Conservation (phyloP, 2,329 filamentous ascomycete genomes). For the Zarea fungicola region DNA sequence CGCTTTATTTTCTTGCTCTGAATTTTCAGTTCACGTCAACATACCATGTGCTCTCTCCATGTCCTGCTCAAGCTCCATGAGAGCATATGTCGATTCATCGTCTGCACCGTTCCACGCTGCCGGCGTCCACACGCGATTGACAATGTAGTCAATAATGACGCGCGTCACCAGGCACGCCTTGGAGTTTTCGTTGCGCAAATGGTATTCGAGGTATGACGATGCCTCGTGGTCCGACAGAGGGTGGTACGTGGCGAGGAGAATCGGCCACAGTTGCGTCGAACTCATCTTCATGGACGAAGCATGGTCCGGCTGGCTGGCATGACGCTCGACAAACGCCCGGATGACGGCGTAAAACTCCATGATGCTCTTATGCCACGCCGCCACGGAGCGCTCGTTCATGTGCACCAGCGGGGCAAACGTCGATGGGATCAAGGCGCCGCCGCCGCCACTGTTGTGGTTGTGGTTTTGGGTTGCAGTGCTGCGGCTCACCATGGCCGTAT, state of each 20-base stretch:
- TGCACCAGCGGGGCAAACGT: slow-evolving; percentile 26
- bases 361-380: slow-evolving; percentile 31
- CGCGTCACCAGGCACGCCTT: slow-evolving; percentile 40
- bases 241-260: slow-evolving; percentile 32
- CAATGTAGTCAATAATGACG: slow-evolving; percentile 37
- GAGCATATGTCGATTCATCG: slow-evolving; percentile 27
- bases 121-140: slow-evolving; percentile 36
- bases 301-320: slow-evolving; percentile 28
- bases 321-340: slow-evolving; percentile 30
- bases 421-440: background rate
- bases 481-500: slow-evolving; percentile 17
- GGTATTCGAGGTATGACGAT: slow-evolving; percentile 35
- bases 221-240: slow-evolving; percentile 34
- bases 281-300: slow-evolving; percentile 24
- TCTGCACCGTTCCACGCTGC: slow-evolving; percentile 36
- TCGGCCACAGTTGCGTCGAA: slow-evolving; percentile 29
- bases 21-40: too few species aligned
- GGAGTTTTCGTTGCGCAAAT: slow-evolving; percentile 33
- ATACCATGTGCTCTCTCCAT: slow-evolving; percentile 31
- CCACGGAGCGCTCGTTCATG: slow-evolving; percentile 29
- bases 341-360: slow-evolving; percentile 33
- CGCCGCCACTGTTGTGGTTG: background rate
- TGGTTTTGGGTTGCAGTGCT: too few species aligned
- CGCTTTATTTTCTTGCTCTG: too few species aligned
- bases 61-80: slow-evolving; percentile 33